Percentiles rank a stretch among this genome's conserved stretches.
phyloP scores from a whole-genome alignment of 805 yeast genomes.

The Zygoascus ofunaensis region DNA sequence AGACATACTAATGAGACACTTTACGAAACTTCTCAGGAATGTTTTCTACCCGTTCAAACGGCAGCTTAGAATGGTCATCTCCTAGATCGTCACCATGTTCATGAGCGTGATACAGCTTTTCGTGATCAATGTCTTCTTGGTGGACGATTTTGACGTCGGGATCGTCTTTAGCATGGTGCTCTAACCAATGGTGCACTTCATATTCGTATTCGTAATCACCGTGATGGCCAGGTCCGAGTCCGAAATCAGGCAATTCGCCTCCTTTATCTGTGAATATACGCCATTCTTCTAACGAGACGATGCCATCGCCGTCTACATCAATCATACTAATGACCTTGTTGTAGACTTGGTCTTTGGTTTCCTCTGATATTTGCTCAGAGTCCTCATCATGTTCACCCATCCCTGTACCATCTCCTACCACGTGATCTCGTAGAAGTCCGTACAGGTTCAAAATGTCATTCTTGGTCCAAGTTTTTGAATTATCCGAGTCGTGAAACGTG shows the following conservation, averaged over 20 bases:
- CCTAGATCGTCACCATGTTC: conserved; percentile 54
- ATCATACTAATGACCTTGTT: conserved; percentile 46
- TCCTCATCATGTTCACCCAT: conserved; percentile 70
- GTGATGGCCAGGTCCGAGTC: conserved; percentile 90
- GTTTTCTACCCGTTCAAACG: conserved; percentile 15
- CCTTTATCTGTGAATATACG: conserved; percentile 49
- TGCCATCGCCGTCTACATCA: conserved; percentile 59
- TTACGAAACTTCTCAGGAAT: conserved; percentile 15
- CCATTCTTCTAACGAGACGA: conserved; percentile 63
- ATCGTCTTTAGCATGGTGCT: conserved; percentile 50
- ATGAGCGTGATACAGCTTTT: conserved; percentile 73
- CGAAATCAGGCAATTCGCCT: conserved; percentile 79
- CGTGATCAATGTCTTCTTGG: conserved; percentile 84
- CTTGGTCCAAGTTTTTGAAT: conserved; percentile 44
- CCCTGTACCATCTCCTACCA: conserved; percentile 85
- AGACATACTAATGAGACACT: conserved; percentile 6
- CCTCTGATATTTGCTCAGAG: conserved; percentile 44
- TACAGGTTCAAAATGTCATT: conserved; percentile 74
- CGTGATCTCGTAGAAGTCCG: conserved; percentile 63
- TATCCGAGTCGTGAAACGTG: conserved; percentile 58
- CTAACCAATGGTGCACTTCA: conserved; percentile 90
- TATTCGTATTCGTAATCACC: conserved; percentile 89
- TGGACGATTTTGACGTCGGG: conserved; percentile 77
- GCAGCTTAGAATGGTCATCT: conserved; percentile 6
- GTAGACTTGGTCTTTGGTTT: conserved; percentile 45